These are phyloP conservation scores for Pluteus cervinus DNA, from an alignment of 768 basidiomycete species.

Conservation along the genomic window DNA sequence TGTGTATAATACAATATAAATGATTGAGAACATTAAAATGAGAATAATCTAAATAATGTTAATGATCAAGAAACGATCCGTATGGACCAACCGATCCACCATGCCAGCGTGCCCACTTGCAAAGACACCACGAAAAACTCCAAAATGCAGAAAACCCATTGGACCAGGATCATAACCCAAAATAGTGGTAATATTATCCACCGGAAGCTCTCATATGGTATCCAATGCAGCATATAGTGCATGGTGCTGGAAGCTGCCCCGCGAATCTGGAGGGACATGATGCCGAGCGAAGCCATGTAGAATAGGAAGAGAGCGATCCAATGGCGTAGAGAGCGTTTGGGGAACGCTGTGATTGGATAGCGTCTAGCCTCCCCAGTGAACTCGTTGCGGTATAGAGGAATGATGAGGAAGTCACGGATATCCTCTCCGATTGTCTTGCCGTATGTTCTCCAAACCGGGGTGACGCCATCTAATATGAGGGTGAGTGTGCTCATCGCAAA, in stretches of 20 bases:
- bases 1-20: conserved; percentile 7
- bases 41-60: neutral
- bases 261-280: conserved; percentile 51
- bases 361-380: conserved; percentile 73
- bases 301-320: conserved; percentile 60
- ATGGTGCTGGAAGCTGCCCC: conserved; percentile 49
- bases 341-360: conserved; percentile 53
- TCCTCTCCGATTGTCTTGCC: conserved; percentile 80
- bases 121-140: conserved; percentile 53
- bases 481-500: conserved; percentile 75
- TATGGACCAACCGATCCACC: conserved; percentile 76
- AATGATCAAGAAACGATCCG: conserved; percentile 34
- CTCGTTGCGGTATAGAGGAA: conserved; percentile 79
- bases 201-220: conserved; percentile 55
- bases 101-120: conserved; percentile 52
- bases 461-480: conserved; percentile 66
- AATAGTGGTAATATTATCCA: conserved; percentile 61
- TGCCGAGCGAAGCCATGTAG: conserved; percentile 36
- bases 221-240: conserved; percentile 51
- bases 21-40: conserved; percentile 1
- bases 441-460: conserved; percentile 77
- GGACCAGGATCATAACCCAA: conserved; percentile 55
- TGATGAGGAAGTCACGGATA: conserved; percentile 73
- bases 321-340: conserved; percentile 59
- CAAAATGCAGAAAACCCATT: conserved; percentile 60